Evolutionary conservation across 495 filamentous ascomycete genomes (phyloP), one percentile per base, ranked within the genome.

Genomic region (Rhizodiscina lignyota): DNA sequence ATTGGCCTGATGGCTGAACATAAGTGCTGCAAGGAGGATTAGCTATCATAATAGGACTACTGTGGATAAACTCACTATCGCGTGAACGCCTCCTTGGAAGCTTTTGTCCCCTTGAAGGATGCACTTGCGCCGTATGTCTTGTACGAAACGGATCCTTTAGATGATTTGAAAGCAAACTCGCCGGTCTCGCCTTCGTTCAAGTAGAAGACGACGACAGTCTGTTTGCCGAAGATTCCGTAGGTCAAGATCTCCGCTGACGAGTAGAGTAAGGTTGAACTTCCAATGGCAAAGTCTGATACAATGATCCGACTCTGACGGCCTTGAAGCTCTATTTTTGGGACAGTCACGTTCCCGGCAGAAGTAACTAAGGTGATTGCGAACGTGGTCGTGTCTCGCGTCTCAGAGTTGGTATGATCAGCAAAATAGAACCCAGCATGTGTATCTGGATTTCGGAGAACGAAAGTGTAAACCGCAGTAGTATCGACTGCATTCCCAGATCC

Each of bases 291-390:
- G 48, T 89, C 77, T 6, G 72, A 74, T 13, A 85, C 71, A 45
- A 79, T 69, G 35, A 77, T 61, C 51, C 83, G 83, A 0, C 76
- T 79, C 47, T 89, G 82, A 33, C 79, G 67, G 0, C 79, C 79
- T 42, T 68, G 67, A 2, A 87, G 60, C 1, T 65, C 69, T 1
- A 78, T 52, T 36, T 76, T 74, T 5, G 79, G 81, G 26, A 84
- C 59, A 0, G 64, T 68, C 23, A 81, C 30, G 1, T 53, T 46
- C 0, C 81, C 79, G 35, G 62, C 53, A 40, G 67, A 74, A 2
- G 79, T 82, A 2, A 67, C 52, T 12, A 83, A 43, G n/a, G n/a
- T 53, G 12, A 72, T 40, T 24, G 59, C 54, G 51, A 75, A 73
- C 6, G 59, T 45, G 21, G 67, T 63, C n/a, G n/a, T n/a, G n/a